Evolutionary conservation across 176 grass and related monocot species (phyloP), one percentile per base, ranked within the genome.

Genomic region (Oryza glaberrima): DNA sequence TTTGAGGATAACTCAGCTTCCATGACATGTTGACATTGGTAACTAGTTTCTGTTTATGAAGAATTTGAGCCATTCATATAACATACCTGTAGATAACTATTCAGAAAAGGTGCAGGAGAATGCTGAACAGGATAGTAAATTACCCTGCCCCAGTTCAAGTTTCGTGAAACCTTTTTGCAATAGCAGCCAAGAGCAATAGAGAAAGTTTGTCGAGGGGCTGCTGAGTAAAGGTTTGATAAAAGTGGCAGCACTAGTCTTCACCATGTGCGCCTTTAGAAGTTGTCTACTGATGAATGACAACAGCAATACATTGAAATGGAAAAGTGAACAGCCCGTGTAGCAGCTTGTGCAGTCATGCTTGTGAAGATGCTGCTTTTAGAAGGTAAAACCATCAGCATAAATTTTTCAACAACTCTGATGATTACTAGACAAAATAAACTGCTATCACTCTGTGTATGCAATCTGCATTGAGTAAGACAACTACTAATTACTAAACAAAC

Each of bases 171-270:
- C 64, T 17, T 58, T 36, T 32, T 23, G 9, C 48, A 69, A 16
- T 52, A 60, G n/a, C 45, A 67, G 84, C 40, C 19, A 48, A 34
- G 14, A 32, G 19, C 23, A 9, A 72, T 17, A 17, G 23, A 73
- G 28, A 65, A 30, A 51, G 9, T 3, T 65, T 79, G 20, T 52
- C 15, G n/a, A 20, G 12, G 54, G 70, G 12, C 44, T 80, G 84
- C 32, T 54, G 58, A 15, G 76, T 64, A 65, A 75, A 75, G 34
- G 20, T 16, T 86, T 13, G 6, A 69, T 76, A 47, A 38, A 82
- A 82, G 70, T 71, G 67, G 25, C n/a, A 65, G 41, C 41, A 72
- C 3, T n/a, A 69, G 43, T 35, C 63, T 76, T 81, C 63, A 87
- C 76, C 72, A 76, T 81, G 64, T 17, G 7, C 17, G 48, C 76